Conservation (phyloP, 768 basidiomycete species). For the Daedaleopsis nitida region DNA sequence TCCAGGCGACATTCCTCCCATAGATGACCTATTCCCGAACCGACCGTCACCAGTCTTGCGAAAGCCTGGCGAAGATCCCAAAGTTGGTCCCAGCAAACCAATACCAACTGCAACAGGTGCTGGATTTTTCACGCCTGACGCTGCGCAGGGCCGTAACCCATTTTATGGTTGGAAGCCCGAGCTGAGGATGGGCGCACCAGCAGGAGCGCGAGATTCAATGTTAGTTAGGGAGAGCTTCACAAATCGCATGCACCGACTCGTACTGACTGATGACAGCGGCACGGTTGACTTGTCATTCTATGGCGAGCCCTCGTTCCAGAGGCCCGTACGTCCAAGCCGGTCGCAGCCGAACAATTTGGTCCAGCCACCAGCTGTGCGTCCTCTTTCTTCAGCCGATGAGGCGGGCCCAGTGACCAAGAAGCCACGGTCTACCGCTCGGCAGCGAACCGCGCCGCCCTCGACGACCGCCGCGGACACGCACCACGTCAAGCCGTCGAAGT, state of each 20-base stretch:
- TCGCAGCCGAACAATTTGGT: conserved; percentile 36
- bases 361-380: conserved; percentile 58
- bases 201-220: conserved; percentile 65
- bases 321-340: conserved; percentile 31
- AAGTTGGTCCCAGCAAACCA: conserved; percentile 47
- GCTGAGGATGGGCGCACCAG: conserved; percentile 54
- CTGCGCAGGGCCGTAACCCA: conserved; percentile 54
- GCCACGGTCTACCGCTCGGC: conserved; percentile 63
- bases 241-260: not conserved
- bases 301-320: conserved; percentile 61
- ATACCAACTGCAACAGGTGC: conserved; percentile 61
- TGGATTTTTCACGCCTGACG: conserved; percentile 79
- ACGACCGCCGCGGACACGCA: conserved; percentile 24
- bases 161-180: conserved; percentile 61
- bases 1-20: conserved; percentile 66
- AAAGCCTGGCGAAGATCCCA: conserved; percentile 39
- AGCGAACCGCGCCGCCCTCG: conserved; percentile 46
- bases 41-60: conserved; percentile 59
- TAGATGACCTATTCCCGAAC: conserved; percentile 74
- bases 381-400: conserved; percentile 83
- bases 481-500: conserved; percentile 55
- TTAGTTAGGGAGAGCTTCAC: conserved; percentile 35
- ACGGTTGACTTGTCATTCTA: conserved; percentile 58
- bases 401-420: conserved; percentile 77
- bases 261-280: conserved; percentile 38